Conservation (phyloP, 306 rosid species). For the Medicago lupulina region DNA sequence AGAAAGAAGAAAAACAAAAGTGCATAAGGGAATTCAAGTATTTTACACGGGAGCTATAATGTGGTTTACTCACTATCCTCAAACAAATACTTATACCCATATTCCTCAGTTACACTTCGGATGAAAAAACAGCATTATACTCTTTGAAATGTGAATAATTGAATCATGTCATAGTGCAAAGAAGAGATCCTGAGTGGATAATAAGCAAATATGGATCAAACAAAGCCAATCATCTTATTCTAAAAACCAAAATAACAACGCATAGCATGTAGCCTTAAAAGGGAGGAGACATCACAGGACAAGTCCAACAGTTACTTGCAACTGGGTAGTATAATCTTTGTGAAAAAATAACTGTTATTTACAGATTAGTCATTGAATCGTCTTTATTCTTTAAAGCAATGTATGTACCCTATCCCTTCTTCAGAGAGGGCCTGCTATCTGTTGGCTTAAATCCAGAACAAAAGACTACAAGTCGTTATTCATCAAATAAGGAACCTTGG, state of each 20-base stretch:
- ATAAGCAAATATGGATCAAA: not conserved
- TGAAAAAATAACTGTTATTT: not conserved
- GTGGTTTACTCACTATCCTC: not conserved
- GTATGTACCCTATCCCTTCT: too few species aligned
- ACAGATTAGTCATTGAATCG: not conserved
- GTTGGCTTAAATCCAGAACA: too few species aligned
- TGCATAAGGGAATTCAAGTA: not conserved
- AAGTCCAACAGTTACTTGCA: not conserved
- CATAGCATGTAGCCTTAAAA: not conserved
- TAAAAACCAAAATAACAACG: not conserved
- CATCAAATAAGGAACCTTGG: too few species aligned
- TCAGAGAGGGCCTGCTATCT: too few species aligned
- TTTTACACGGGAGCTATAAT: not conserved
- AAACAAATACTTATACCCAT: not conserved
- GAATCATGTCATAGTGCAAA: not conserved
- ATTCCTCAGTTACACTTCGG: not conserved
- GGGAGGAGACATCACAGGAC: not conserved
- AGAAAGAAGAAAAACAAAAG: not conserved
- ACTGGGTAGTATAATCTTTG: not conserved
- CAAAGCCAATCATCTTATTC: not conserved
- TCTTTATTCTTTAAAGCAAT: not conserved
- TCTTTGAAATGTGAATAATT: constrained; percentile 9
- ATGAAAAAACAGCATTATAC: not conserved
- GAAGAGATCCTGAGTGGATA: constrained; percentile 3
- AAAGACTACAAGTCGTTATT: too few species aligned